A percentile compares a stretch with the other conserved stretches of the same genome.
Conservation (phyloP, 768 basidiomycete species). For the Ephemerocybe angulata region DNA sequence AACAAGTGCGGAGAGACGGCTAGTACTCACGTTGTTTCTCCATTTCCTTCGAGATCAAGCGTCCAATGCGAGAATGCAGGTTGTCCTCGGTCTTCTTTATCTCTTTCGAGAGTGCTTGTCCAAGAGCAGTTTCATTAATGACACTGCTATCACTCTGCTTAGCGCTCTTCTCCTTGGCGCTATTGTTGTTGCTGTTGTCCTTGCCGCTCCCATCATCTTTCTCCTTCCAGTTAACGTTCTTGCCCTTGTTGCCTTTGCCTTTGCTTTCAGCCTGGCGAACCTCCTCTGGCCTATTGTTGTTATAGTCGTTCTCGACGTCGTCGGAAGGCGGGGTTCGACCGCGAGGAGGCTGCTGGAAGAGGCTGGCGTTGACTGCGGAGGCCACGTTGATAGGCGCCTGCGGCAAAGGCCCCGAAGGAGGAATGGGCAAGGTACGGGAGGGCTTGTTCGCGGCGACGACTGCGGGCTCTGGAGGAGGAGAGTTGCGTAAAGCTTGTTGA, state of each 20-base stretch:
- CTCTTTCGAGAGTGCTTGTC: conserved; percentile 64
- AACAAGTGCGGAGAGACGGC: conserved; percentile 8
- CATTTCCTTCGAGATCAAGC: conserved; percentile 80
- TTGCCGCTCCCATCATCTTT: conserved; percentile 34
- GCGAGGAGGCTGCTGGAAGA: conserved; percentile 39
- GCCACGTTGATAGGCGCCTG: conserved; percentile 21
- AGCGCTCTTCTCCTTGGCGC: conserved; percentile 27
- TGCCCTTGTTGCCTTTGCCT: conserved; percentile 39
- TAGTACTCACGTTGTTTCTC: conserved; percentile 77
- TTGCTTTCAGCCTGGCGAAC: conserved; percentile 47
- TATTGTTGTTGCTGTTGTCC: conserved; percentile 24
- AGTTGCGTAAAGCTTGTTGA: conserved; percentile 18
- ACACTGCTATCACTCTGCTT: conserved; percentile 32
- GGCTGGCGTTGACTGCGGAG: conserved; percentile 12
- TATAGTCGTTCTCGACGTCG: conserved; percentile 64
- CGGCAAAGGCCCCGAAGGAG: conserved; percentile 24
- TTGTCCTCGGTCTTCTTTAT: conserved; percentile 82
- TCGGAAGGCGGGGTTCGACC: conserved; percentile 71
- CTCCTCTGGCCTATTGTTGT: conserved; percentile 39
- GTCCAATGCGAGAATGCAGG: conserved; percentile 71
- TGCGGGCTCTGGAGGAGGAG: conserved; percentile 22
- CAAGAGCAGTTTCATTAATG: conserved; percentile 52
- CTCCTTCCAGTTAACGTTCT: conserved; percentile 62
- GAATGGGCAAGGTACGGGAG: conserved; percentile 16
- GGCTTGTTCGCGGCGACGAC: conserved; percentile 14